Evolutionary conservation across 768 basidiomycete species (phyloP).

Genomic region (Hortiboletus campestris): DNA sequence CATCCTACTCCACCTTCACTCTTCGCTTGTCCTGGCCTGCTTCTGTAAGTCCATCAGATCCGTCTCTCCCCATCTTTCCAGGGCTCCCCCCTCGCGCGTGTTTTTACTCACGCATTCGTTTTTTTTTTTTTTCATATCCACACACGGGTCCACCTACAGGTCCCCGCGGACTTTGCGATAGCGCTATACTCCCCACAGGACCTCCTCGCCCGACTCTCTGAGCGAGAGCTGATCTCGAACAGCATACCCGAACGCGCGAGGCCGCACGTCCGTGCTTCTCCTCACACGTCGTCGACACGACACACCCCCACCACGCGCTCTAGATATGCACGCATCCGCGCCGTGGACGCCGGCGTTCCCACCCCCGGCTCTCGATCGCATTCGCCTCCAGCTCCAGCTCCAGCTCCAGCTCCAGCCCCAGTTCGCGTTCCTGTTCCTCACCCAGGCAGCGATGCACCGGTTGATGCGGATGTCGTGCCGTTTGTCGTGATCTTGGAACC

Average conservation of each 20-base stretch:
- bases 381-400: not conserved
- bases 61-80: not conserved
- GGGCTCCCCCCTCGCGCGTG: not conserved
- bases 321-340: slow-evolving; percentile 58
- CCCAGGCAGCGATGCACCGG: slow-evolving; percentile 6
- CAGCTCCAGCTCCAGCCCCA: not conserved
- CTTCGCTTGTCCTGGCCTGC: slow-evolving; percentile 57
- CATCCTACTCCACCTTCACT: slow-evolving; percentile 43
- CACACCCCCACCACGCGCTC: slow-evolving; percentile 33
- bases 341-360: slow-evolving; percentile 51
- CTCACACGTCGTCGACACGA: slow-evolving; percentile 4
- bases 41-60: slow-evolving; percentile 39
- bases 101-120: not conserved
- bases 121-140: not conserved
- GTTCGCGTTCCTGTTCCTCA: not conserved
- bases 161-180: slow-evolving; percentile 45
- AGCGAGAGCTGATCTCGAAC: not conserved
- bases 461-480: slow-evolving; percentile 34
- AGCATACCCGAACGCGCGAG: not conserved
- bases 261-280: slow-evolving; percentile 5
- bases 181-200: slow-evolving; percentile 37
- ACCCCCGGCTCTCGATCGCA: slow-evolving; percentile 32
- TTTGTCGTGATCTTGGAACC: slow-evolving; percentile 59
- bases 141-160: slow-evolving; percentile 26
- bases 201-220: slow-evolving; percentile 19